These are phyloP conservation scores for Hansfordia pulvinata DNA, from an alignment of 2,329 filamentous ascomycete species.

Conservation along the genomic window DNA sequence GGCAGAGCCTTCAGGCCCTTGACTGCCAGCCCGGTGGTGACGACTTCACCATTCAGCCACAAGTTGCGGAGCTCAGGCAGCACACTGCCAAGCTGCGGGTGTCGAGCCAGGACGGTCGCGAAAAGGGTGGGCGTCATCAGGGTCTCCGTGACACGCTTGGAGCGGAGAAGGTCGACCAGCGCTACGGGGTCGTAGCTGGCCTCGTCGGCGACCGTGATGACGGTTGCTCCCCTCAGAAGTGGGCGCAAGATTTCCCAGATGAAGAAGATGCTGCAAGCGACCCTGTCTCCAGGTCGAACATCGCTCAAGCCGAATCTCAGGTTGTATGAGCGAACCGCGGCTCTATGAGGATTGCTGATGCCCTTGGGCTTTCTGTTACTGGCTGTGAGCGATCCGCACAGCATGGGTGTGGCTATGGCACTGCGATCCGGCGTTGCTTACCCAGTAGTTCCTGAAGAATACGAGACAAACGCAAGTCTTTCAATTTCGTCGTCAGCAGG, in stretches of 20 bases:
- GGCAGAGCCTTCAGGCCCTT: constrained; percentile 56
- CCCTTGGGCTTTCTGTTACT: constrained; percentile 70
- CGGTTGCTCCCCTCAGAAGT: constrained; percentile 61
- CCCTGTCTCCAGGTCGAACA: constrained; percentile 56
- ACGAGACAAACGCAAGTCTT: constrained; percentile 65
- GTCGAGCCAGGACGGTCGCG: constrained; percentile 57
- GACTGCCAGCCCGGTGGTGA: constrained; percentile 62
- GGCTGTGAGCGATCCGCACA: no score
- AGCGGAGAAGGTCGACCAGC: constrained; percentile 55
- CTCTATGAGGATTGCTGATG: constrained; percentile 66
- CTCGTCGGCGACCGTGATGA: constrained; percentile 62
- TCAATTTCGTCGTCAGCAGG: constrained; percentile 58
- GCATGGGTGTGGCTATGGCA: no score
- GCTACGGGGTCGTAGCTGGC: constrained; percentile 65
- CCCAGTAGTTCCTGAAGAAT: constrained; percentile 66
- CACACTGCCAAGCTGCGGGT: constrained; percentile 48
- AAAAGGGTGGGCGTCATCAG: constrained; percentile 74
- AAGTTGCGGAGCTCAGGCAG: constrained; percentile 55
- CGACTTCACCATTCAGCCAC: constrained; percentile 75
- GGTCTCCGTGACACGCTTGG: constrained; percentile 60
- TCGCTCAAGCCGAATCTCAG: constrained; percentile 59
- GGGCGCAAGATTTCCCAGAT: constrained; percentile 75
- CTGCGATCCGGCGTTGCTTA: no score
- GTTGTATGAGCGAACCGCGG: constrained; percentile 61
- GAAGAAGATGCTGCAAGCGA: constrained; percentile 83